These are phyloP conservation scores for Podospora tetraspora DNA, from an alignment of 495 filamentous ascomycete genomes.

Conservation along the genomic window DNA sequence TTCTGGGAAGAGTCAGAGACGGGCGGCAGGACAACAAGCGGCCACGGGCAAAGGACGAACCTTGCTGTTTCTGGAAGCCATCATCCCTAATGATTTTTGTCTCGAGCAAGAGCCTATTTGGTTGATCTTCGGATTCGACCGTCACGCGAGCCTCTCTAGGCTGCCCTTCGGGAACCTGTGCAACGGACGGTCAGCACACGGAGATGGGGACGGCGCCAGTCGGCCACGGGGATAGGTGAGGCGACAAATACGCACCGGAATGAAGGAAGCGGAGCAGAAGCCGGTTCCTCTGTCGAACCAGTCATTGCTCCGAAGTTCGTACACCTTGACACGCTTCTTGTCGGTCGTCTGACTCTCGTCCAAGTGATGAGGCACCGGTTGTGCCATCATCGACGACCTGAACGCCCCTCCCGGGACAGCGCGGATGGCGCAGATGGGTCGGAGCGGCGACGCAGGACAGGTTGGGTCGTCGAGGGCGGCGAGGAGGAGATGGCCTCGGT, in stretches of 20 bases:
- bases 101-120: conserved; percentile 75
- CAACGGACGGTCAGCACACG: conserved; percentile 20
- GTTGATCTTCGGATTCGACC: conserved; percentile 90
- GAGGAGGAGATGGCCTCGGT: conserved; percentile 32
- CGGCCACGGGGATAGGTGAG: not conserved
- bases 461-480: conserved; percentile 33
- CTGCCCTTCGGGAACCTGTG: conserved; percentile 41
- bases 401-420: conserved; percentile 33
- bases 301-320: conserved; percentile 96
- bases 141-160: conserved; percentile 74
- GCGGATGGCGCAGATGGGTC: conserved; percentile 30
- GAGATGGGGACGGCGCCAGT: too few species aligned
- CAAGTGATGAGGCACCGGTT: conserved; percentile 72
- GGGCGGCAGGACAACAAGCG: not conserved
- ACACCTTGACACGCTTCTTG: conserved; percentile 97
- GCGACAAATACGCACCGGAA: conserved; percentile 57
- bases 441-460: conserved; percentile 38
- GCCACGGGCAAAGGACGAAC: conserved; percentile 42
- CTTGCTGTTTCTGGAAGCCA: conserved; percentile 98
- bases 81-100: conserved; percentile 90
- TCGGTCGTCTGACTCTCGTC: conserved; percentile 73
- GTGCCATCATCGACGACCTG: conserved; percentile 69
- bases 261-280: conserved; percentile 78
- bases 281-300: conserved; percentile 98
- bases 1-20: conserved; percentile 51